Base-by-base conservation (phyloP, 352 stramenopile genomes). In the Phytophthora boehmeriae region DNA sequence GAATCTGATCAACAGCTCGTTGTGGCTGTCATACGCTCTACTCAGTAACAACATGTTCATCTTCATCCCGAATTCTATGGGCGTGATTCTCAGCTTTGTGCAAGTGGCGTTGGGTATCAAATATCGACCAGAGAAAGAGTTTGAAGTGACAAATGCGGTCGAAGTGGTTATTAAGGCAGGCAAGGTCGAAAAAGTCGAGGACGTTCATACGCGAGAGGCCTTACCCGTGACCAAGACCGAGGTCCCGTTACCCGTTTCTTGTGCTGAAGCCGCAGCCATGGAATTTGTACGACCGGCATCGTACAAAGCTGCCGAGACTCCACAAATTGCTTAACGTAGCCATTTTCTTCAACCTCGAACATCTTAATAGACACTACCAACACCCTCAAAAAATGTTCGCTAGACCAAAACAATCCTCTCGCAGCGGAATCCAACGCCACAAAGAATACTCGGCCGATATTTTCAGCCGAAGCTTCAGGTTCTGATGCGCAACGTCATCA, bases 21-120 rank as follows among this genome's bases (percentile, higher is more conserved):
- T 80, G 2, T 87, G 77, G 75, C 63, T 68, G n/a, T 48, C 72
- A 16, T 84, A 87, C 52, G 66, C 74, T 9, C 51, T 75, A 6
- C 69, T 87, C 14, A 56, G 61, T 10, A 20, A 72, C 59, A 73
- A 87, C 46, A 63, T 66, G 49, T 76, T 83, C 34, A 63, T 87
- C 2, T 51, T 85, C 0, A 59, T 58, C 16, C 75, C 75, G 5
- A 82, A 74, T 17, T 62, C 73, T 5, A 51, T 80, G 20, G 77
- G 76, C 30, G 66, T 67, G 28, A 27, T 47, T 14, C 54, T 75
- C 47, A 60, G 56, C 48, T n/a, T 63, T 9, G 58, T 65, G 17
- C 67, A 75, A 61, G 62, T 72, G 51, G 47, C 10, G 36, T 51
- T 75, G 38, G 61, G 43, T 16, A 44, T 72, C 47, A 72, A 69